Evolutionary conservation across 768 basidiomycete genomes (phyloP).

Genomic region (Tephrocybe rancida): DNA sequence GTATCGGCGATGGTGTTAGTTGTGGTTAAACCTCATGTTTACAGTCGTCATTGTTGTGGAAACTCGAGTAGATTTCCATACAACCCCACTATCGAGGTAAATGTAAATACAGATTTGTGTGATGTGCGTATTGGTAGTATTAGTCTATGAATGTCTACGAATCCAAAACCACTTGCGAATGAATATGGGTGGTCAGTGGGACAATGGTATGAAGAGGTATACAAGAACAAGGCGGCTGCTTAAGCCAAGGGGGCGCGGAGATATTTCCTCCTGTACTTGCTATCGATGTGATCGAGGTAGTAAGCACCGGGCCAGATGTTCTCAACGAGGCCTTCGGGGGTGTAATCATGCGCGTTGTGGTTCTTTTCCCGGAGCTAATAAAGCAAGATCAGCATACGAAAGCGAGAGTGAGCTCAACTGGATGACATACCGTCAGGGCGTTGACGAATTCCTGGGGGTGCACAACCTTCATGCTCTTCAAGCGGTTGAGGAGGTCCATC

Average conservation of each 20-base stretch:
- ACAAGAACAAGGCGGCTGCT: conserved; percentile 13
- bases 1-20: not conserved
- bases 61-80: conserved; percentile 9
- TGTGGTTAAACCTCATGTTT: not conserved
- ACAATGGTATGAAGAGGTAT: conserved; percentile 17
- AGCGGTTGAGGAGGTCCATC: conserved; percentile 77
- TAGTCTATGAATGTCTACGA: conserved; percentile 18
- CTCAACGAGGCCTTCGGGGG: conserved; percentile 82
- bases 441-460: conserved; percentile 92
- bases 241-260: conserved; percentile 45
- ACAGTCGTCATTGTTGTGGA: not conserved
- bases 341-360: conserved; percentile 87
- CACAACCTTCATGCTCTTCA: conserved; percentile 87
- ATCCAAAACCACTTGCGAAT: conserved; percentile 3
- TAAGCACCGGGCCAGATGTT: conserved; percentile 95
- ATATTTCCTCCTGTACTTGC: conserved; percentile 92
- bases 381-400: conserved; percentile 3
- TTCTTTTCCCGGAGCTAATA: conserved; percentile 93
- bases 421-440: conserved; percentile 63
- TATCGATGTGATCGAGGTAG: conserved; percentile 90
- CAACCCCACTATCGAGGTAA: conserved; percentile 8
- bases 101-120: conserved; percentile 12
- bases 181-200: conserved; percentile 6
- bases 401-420: conserved; percentile 1
- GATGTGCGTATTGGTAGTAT: conserved; percentile 5